phyloP scores from a whole-genome alignment of 1,284 basidiomycete genomes.

The Vanrija sp. region DNA sequence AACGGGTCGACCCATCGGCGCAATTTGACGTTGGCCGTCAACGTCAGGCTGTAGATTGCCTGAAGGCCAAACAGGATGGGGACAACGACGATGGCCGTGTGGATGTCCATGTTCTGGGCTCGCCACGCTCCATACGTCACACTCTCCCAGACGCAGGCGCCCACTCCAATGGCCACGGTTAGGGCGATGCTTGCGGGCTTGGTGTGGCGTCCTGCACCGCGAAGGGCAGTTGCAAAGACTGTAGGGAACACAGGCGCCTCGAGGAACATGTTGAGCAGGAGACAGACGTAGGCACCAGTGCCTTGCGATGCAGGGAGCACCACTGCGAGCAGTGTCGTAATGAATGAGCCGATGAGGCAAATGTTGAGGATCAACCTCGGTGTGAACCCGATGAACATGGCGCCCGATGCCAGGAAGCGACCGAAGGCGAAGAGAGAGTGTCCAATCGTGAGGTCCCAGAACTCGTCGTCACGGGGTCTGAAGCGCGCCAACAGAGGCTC shows the following conservation, averaged over 20 bases:
- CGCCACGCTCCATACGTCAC: conserved; percentile 26
- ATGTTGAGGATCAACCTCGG: conserved; percentile 35
- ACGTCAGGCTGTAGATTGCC: conserved; percentile 22
- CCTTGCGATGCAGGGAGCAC: conserved; percentile 20
- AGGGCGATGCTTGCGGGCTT: conserved; percentile 35
- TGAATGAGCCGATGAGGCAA: conserved; percentile 32
- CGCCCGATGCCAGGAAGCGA: conserved; percentile 34
- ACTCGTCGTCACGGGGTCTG: conserved; percentile 10
- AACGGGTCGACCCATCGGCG: conserved; percentile 34
- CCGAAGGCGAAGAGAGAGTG: conserved; percentile 35
- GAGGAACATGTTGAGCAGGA: conserved; percentile 42
- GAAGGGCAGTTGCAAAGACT: conserved; percentile 41
- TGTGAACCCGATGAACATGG: conserved; percentile 37
- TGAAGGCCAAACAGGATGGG: conserved; percentile 21
- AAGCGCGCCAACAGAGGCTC: background rate
- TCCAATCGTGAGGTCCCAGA: conserved; percentile 32
- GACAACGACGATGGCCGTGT: conserved; percentile 19
- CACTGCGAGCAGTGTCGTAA: conserved; percentile 31
- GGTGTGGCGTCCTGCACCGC: conserved; percentile 38
- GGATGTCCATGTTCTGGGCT: conserved; percentile 5
- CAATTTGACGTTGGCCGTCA: conserved; percentile 16
- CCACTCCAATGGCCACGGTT: conserved; percentile 32
- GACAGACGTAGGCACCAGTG: conserved; percentile 22
- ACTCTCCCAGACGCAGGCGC: conserved; percentile 30
- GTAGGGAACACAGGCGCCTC: conserved; percentile 46